A percentile compares a stretch with the other conserved stretches of the same genome.
These are phyloP conservation scores for Avena atlantica DNA, from an alignment of 176 grass and related monocot genomes.

Conservation along the genomic window DNA sequence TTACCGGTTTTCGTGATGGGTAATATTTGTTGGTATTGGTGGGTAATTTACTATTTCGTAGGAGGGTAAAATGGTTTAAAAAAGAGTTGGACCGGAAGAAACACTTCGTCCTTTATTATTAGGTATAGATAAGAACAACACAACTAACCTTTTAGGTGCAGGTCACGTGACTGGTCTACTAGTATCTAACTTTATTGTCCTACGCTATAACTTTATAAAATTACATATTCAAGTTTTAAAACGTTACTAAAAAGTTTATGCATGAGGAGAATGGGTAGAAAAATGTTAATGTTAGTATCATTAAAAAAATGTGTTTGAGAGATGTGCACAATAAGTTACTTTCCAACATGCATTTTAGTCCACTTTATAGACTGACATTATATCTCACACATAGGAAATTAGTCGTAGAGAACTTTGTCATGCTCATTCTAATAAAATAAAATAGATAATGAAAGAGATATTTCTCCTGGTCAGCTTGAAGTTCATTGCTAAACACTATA, in stretches of 20 bases:
- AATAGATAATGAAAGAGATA: background rate
- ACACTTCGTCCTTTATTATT: too few relatives aligned
- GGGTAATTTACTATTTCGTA: too few relatives aligned
- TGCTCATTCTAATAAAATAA: background rate
- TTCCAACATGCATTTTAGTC: background rate
- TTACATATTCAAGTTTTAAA: background rate
- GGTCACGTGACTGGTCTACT: background rate
- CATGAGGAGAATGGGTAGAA: background rate
- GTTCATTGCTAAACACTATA: too few relatives aligned
- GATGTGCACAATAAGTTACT: background rate
- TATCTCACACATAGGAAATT: too few relatives aligned
- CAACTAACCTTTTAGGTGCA: background rate
- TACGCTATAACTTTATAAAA: background rate
- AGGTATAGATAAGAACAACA: conserved; percentile 12
- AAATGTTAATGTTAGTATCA: background rate
- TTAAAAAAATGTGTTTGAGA: background rate
- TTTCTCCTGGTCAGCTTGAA: background rate
- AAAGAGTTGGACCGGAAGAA: too few relatives aligned
- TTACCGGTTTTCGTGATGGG: too few relatives aligned
- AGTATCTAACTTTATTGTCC: background rate
- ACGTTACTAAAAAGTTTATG: background rate
- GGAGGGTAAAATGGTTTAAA: too few relatives aligned
- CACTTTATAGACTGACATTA: background rate
- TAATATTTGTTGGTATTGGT: too few relatives aligned
- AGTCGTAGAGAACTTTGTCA: background rate